A percentile compares a stretch with the other conserved stretches of the same genome.
phyloP scores from a whole-genome alignment of 2,329 filamentous ascomycete genomes.

The Dendrostoma leiphaemia region DNA sequence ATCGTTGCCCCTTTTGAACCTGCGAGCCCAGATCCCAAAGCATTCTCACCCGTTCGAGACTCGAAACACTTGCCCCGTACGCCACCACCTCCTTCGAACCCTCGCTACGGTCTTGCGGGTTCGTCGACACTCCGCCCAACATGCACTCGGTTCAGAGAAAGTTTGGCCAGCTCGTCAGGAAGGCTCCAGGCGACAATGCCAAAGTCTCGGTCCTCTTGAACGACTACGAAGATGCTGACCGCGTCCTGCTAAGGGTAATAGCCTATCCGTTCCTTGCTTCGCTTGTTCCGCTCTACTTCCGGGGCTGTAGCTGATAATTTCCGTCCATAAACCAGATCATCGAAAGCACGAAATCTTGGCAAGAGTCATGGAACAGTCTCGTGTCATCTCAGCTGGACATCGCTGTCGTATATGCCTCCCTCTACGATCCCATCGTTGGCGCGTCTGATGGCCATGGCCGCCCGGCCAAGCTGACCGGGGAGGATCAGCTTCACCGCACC shows the following conservation, averaged over 20 bases:
- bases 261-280: not conserved
- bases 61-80: not conserved
- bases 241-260: conserved; percentile 66
- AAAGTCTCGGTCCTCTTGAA: conserved; percentile 72
- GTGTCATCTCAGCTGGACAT: conserved; percentile 67
- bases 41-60: not conserved
- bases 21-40: not conserved
- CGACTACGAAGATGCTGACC: conserved; percentile 79
- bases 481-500: conserved; percentile 61
- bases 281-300: not conserved
- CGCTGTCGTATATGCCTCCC: conserved; percentile 64
- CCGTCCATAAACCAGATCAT: conserved; percentile 58
- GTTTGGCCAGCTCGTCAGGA: conserved; percentile 69
- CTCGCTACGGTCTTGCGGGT: not conserved
- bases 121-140: conserved; percentile 23
- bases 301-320: not conserved
- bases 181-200: conserved; percentile 69
- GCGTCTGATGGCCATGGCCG: conserved; percentile 56
- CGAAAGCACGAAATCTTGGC: conserved; percentile 72
- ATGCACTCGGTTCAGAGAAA: conserved; percentile 75
- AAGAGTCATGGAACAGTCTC: conserved; percentile 74
- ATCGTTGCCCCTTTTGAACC: not conserved
- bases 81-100: not conserved
- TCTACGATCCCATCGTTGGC: conserved; percentile 76
- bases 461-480: conserved; percentile 59